Evolutionary conservation across 805 yeast species (phyloP).

Genomic region (Kodamaea hsintzibuensis): DNA sequence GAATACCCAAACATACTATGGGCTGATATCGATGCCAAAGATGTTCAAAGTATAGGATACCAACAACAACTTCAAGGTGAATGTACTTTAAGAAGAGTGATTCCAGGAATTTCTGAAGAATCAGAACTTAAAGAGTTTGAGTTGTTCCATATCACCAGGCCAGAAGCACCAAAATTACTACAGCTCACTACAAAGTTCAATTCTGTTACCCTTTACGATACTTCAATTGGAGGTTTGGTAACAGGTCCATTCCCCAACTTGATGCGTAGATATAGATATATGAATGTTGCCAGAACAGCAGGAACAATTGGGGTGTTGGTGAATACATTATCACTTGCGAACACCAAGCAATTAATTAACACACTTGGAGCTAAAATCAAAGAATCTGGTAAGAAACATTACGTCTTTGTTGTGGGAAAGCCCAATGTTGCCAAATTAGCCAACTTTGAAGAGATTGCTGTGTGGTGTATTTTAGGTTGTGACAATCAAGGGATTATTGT

Average conservation of each 20-base stretch:
- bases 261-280: constrained; percentile 78
- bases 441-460: constrained; percentile 89
- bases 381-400: constrained; percentile 84
- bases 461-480: constrained; percentile 95
- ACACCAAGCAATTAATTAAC: constrained; percentile 68
- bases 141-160: constrained; percentile 69
- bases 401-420: constrained; percentile 94
- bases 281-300: constrained; percentile 88
- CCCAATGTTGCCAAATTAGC: constrained; percentile 97
- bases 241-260: constrained; percentile 76
- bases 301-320: constrained; percentile 90
- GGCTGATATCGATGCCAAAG: constrained; percentile 35
- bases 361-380: constrained; percentile 60
- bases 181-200: constrained; percentile 72
- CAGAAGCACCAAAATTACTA: constrained; percentile 77
- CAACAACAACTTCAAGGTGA: constrained; percentile 17
- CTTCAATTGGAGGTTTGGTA: constrained; percentile 28
- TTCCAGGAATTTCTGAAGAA: constrained; percentile 21
- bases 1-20: constrained; percentile 32
- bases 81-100: constrained; percentile 19
- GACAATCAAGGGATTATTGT: constrained; percentile 89
- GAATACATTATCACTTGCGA: constrained; percentile 80
- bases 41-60: constrained; percentile 46
- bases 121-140: constrained; percentile 38
- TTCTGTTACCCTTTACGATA: constrained; percentile 52